Conservation (phyloP, 2,329 filamentous ascomycete species). For the Plenodomus biglobosus region DNA sequence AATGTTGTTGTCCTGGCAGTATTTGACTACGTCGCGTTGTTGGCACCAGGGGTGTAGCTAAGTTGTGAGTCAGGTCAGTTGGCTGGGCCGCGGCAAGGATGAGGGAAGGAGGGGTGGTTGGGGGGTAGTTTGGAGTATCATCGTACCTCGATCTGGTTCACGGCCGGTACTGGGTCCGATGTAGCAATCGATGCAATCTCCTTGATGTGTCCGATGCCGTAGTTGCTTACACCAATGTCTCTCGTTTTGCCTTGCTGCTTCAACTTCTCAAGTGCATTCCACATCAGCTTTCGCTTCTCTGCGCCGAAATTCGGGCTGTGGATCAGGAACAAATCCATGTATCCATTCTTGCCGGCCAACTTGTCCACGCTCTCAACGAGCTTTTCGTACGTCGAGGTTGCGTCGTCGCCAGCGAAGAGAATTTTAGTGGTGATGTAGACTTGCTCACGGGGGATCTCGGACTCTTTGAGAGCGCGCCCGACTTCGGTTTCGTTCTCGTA, state of each 20-base stretch:
- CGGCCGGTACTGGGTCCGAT: slow-evolving; percentile 57
- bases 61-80: slow-evolving; percentile 5
- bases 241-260: slow-evolving; percentile 61
- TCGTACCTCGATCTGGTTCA: slow-evolving; percentile 73
- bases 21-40: slow-evolving; percentile 60
- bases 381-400: slow-evolving; percentile 62
- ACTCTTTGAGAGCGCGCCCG: slow-evolving; percentile 62
- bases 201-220: slow-evolving; percentile 66
- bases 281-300: slow-evolving; percentile 61
- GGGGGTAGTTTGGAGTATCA: no score
- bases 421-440: slow-evolving; percentile 75
- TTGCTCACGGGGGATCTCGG: slow-evolving; percentile 58
- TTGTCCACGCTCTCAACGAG: slow-evolving; percentile 64
- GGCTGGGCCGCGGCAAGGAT: no score
- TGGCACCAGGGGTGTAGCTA: slow-evolving; percentile 74
- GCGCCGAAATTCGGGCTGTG: slow-evolving; percentile 63
- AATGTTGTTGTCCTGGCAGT: slow-evolving; percentile 61
- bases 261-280: slow-evolving; percentile 66
- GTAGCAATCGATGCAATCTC: slow-evolving; percentile 65
- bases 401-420: slow-evolving; percentile 54
- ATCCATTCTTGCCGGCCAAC: slow-evolving; percentile 58
- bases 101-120: not conserved
- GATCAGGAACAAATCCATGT: slow-evolving; percentile 72
- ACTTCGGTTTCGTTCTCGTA: slow-evolving; percentile 71
- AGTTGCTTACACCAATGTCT: slow-evolving; percentile 74